Evolutionary conservation across 2,329 filamentous ascomycete genomes (phyloP), one percentile per base, ranked within the genome.

Genomic region (Exophiala lecanii-corni): DNA sequence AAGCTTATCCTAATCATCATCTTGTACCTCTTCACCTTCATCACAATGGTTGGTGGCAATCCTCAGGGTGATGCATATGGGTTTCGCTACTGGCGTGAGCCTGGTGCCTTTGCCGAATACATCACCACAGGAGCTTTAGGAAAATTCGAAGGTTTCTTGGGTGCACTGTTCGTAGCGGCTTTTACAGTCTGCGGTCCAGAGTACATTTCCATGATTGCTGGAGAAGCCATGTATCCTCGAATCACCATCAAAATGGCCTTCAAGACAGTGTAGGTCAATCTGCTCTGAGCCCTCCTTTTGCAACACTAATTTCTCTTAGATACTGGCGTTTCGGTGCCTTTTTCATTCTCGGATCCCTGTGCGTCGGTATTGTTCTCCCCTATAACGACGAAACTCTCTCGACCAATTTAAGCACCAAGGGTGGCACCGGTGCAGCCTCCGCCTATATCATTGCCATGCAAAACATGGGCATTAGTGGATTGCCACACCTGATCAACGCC

Each of bases 1-100:
- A 86, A 86, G 60, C 74, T 86, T 3, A 55, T 86, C 3, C 69
- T 87, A 36, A 82, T 85, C 45, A 63, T 87, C 28, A 79, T 76
- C 2, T 69, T 88, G 25, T 74, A 87, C 54, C 55, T 77, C 52
- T 88, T 86, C 66, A 89, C 86, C 10, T 86, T 92, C 57, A 72
- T 92, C 51, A 79, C 82, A 44, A 89, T 89, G 80, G 69, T 89
- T 1, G 86, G 86, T 4, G 86, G 84, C 3, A 89, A 89, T 53
- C 86, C 86, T 0, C 59, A 78, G 1, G 70, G 75, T 37, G 81
- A 87, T 50, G 69, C 74, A 0, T 84, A 84, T 45, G 84, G 84
- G 0, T 88, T 89, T 60, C 73, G 79, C 5, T 74, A 79, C 58
- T 83, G 78, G 67, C 61, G 57, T 13, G 49, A 66, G 6, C 84